Base-by-base conservation (phyloP, 163 green algal genomes). In the Scenedesmus sp. region DNA sequence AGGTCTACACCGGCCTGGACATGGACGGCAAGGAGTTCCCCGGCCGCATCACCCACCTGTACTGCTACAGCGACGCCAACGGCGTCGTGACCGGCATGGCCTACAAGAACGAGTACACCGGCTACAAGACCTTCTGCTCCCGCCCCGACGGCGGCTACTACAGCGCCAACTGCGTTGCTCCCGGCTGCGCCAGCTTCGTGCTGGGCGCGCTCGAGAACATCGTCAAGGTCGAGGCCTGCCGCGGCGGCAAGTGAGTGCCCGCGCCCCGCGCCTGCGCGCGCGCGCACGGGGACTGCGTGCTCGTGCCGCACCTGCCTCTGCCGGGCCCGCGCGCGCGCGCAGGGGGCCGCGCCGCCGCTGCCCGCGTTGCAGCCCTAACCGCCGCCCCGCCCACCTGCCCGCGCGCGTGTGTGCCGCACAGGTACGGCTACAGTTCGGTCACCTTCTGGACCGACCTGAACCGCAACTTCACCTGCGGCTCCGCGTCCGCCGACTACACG, bases 371-470 rank as follows among this genome's bases (percentile, higher is more conserved):
- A 39, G 26, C 9, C 6, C 28, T 3, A 39, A n/a, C 29, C 11
- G 60, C 60, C 48, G 60, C 28, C 34, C 33, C 29, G 7, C 17
- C 20, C 34, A 39, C 14, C 26, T 56, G 62, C 15, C 33, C 60
- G 15, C 50, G 7, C 29, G 50, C 60, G 26, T 17, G 26, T 6
- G 20, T 31, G 7, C 20, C 56, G 15, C n/a, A 26, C 48, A 75
- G 66, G 29, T 76, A 76, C 34, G 67, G 67, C 51, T 76, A 76
- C 67, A 76, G 50, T 51, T 65, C 31, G 13, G 31, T 76, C 26
- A 60, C 47, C 50, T 76, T 76, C 67, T 42, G 9, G 31, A 76
- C 67, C 18, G 67, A 76, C 47, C 15, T 50, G n/a, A 33, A 33
- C 51, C 17, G 29, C 29, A 54, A 20, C 50, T 24, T 76, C 22